Percentiles rank a stretch among this genome's conserved stretches.
These are phyloP conservation scores for Tuber brumale DNA, from an alignment of 495 filamentous ascomycete genomes.

Conservation along the genomic window DNA sequence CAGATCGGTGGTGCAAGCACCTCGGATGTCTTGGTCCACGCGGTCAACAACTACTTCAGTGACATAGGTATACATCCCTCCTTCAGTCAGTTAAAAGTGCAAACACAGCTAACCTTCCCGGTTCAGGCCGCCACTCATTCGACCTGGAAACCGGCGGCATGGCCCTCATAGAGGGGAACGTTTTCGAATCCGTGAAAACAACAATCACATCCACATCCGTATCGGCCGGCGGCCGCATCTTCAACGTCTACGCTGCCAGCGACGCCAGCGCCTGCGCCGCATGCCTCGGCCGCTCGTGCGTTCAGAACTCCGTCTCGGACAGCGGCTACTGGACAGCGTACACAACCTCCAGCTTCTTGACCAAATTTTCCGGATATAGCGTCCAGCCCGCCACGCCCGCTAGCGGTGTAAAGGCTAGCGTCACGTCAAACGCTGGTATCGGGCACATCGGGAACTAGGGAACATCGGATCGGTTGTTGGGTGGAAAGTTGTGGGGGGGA, in stretches of 20 bases:
- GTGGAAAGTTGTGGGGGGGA: no score
- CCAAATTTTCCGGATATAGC: conserved; percentile 51
- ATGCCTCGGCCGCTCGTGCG: conserved; percentile 46
- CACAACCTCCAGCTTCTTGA: conserved; percentile 44
- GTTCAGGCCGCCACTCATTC: conserved; percentile 50
- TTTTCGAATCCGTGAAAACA: conserved; percentile 51
- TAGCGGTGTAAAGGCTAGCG: conserved; percentile 42
- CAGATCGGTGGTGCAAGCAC: conserved; percentile 20
- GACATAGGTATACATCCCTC: conserved; percentile 38
- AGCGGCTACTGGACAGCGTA: conserved; percentile 42
- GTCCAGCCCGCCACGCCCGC: conserved; percentile 46
- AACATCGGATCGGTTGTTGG: no score
- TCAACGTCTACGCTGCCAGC: conserved; percentile 37
- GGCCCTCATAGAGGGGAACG: conserved; percentile 55
- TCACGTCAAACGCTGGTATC: conserved; percentile 33
- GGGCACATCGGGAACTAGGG: conserved; percentile 21
- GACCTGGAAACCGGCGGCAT: conserved; percentile 50
- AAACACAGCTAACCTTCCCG: neutral
- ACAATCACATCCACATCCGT: conserved; percentile 32
- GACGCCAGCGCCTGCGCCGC: conserved; percentile 43
- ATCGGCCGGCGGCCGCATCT: conserved; percentile 27
- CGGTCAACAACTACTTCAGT: conserved; percentile 58
- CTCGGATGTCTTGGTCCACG: conserved; percentile 47
- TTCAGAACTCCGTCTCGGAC: conserved; percentile 46
- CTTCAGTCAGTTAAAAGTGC: no score